Percentiles rank a stretch among this genome's conserved stretches.
Conservation (phyloP, 306 rosid species). For the Gillenia trifoliata region DNA sequence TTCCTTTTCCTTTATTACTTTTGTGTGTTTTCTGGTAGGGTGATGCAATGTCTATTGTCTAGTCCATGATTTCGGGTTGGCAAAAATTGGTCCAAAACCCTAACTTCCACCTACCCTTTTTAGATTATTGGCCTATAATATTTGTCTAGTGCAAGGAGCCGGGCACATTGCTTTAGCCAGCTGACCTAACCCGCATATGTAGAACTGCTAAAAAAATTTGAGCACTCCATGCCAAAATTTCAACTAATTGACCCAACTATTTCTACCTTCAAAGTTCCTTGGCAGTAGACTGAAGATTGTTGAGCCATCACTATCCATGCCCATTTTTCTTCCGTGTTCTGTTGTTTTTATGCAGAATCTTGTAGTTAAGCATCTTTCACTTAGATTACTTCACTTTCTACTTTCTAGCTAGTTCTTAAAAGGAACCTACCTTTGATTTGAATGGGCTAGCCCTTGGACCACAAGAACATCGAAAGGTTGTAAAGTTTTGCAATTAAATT, state of each 20-base stretch:
- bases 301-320: neutral
- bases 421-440: neutral
- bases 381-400: neutral
- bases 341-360: slow-evolving; percentile 3
- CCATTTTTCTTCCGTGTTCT: neutral
- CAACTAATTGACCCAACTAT: neutral
- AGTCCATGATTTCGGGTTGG: slow-evolving; percentile 10
- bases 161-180: no score
- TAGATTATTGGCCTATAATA: neutral
- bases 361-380: neutral
- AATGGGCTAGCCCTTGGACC: slow-evolving; percentile 4
- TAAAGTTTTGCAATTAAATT: neutral
- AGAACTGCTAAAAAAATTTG: no score
- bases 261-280: neutral
- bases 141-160: no score
- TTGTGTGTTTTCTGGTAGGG: neutral
- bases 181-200: no score
- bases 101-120: neutral
- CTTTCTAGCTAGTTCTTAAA: neutral
- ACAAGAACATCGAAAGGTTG: neutral
- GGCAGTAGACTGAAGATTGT: neutral
- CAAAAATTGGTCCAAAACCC: slow-evolving; percentile 5
- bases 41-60: neutral
- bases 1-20: neutral
- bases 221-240: neutral